These are phyloP conservation scores for Immersiporthe knoxdaviesiana DNA, from an alignment of 2,329 filamentous ascomycete genomes.

Conservation along the genomic window DNA sequence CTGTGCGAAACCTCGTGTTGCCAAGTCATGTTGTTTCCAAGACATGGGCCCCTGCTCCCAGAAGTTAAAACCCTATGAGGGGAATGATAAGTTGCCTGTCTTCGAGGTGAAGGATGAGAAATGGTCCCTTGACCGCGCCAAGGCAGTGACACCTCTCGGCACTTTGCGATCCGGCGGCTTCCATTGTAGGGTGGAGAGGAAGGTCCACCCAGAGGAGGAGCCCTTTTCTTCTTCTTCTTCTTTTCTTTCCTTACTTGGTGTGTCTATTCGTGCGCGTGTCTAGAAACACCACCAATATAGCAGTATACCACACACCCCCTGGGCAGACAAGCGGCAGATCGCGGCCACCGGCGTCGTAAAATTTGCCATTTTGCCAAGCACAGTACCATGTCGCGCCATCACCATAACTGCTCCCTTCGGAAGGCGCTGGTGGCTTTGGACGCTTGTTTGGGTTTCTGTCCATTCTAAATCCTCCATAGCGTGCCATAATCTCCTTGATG, in stretches of 20 bases:
- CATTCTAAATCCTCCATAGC: background rate
- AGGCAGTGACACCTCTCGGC: background rate
- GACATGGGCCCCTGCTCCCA: background rate
- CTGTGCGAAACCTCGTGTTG: conserved; percentile 21
- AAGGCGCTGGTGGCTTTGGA: background rate
- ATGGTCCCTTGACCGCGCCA: background rate
- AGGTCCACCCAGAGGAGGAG: background rate
- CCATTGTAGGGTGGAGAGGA: background rate
- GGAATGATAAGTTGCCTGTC: background rate
- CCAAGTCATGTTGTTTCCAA: conserved; percentile 16
- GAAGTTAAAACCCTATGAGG: background rate
- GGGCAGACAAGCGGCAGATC: background rate
- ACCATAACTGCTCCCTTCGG: background rate
- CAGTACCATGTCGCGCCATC: background rate
- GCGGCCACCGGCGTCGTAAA: background rate
- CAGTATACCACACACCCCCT: background rate
- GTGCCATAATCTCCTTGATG: background rate
- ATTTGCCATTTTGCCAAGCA: background rate
- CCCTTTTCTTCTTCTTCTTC: background rate
- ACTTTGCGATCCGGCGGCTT: background rate
- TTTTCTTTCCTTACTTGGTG: too few species aligned
- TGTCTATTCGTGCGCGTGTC: background rate
- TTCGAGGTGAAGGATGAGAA: background rate
- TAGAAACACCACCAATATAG: background rate
- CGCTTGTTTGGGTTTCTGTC: background rate